These are phyloP conservation scores for Teratosphaeria viscida DNA, from an alignment of 2,329 filamentous ascomycete genomes.

Conservation along the genomic window DNA sequence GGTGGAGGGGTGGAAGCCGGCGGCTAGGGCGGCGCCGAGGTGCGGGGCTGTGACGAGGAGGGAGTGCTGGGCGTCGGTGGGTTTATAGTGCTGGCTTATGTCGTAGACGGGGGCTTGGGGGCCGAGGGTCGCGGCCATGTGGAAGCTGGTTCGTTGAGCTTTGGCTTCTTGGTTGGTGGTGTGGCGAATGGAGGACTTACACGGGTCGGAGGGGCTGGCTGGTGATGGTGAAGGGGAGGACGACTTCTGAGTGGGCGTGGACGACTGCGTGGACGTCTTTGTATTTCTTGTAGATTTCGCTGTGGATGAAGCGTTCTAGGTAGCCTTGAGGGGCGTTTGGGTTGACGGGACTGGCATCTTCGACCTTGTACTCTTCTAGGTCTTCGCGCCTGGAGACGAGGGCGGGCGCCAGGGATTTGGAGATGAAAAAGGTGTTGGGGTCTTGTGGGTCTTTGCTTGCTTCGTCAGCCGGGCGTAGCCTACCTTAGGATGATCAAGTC, in stretches of 20 bases:
- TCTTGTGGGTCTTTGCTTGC: constrained; percentile 19
- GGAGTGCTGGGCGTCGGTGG: constrained; percentile 19
- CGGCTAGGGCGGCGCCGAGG: constrained; percentile 25
- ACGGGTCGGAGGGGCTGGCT: constrained; percentile 33
- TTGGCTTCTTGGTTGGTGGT: background rate
- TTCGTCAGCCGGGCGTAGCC: background rate
- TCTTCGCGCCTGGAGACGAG: constrained; percentile 32
- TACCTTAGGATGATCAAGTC: background rate
- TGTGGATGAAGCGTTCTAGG: constrained; percentile 36
- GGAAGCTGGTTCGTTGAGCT: constrained; percentile 11
- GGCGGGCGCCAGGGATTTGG: constrained; percentile 33
- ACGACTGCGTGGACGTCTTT: constrained; percentile 34
- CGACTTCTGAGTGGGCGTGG: constrained; percentile 32
- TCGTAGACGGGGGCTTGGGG: constrained; percentile 22
- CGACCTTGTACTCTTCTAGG: constrained; percentile 35
- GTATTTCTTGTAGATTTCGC: constrained; percentile 35
- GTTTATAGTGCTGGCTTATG: constrained; percentile 22
- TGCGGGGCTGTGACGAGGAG: constrained; percentile 25
- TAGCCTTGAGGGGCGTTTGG: constrained; percentile 22
- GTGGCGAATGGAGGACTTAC: constrained; percentile 5
- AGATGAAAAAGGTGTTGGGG: constrained; percentile 34
- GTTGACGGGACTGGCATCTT: constrained; percentile 27
- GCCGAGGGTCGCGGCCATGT: constrained; percentile 35
- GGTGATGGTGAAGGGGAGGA: constrained; percentile 34
- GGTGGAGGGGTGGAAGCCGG: constrained; percentile 19